Evolutionary conservation across 2,329 filamentous ascomycete species (phyloP).

Genomic region (Aspergillus nomiae): DNA sequence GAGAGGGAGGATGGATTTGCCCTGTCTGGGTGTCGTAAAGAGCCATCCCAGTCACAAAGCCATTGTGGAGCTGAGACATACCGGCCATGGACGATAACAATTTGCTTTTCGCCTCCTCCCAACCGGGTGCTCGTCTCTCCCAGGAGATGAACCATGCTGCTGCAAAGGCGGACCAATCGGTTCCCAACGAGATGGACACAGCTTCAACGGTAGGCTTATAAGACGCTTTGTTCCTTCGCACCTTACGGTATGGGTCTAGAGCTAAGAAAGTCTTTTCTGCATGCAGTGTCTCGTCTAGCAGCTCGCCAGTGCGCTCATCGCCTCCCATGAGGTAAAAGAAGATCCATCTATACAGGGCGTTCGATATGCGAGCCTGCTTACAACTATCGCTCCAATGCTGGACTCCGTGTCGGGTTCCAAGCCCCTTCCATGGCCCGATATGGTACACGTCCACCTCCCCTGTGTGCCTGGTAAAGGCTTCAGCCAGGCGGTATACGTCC

Average conservation of each 20-base stretch:
- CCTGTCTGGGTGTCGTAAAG: background rate
- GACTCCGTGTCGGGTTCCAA: slow-evolving; percentile 65
- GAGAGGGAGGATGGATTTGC: background rate
- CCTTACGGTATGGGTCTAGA: background rate
- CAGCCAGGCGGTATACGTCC: slow-evolving; percentile 61
- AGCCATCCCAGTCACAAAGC: background rate
- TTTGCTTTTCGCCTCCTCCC: background rate
- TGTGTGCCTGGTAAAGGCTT: slow-evolving; percentile 60
- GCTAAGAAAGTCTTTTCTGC: slow-evolving; percentile 48
- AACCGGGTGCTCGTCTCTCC: background rate
- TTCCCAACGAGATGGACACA: background rate
- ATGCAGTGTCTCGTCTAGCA: slow-evolving; percentile 55
- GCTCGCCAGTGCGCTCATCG: slow-evolving; percentile 59
- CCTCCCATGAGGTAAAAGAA: slow-evolving; percentile 61
- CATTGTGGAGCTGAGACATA: background rate
- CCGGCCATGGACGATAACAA: background rate
- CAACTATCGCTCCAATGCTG: slow-evolving; percentile 65
- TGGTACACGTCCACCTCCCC: slow-evolving; percentile 67
- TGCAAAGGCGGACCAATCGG: background rate
- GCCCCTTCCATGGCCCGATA: slow-evolving; percentile 57
- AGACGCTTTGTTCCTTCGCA: background rate
- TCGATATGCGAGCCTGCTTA: slow-evolving; percentile 65
- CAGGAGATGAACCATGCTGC: background rate
- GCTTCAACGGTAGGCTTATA: background rate
- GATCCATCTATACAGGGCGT: slow-evolving; percentile 58